These are phyloP conservation scores for Striga hermonthica DNA, from an alignment of 305 asterid genomes.

Conservation along the genomic window DNA sequence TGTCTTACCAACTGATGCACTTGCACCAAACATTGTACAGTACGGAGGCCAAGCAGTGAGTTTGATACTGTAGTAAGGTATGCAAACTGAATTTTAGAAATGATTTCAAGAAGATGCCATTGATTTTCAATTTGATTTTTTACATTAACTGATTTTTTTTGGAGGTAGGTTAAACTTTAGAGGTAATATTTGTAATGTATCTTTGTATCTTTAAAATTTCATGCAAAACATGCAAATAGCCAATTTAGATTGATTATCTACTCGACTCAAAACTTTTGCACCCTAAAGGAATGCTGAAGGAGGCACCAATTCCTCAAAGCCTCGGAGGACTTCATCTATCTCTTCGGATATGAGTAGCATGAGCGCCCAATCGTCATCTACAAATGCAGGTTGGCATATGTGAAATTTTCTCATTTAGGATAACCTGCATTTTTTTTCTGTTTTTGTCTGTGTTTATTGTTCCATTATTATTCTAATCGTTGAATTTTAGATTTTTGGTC, in stretches of 20 bases:
- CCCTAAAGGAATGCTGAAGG: slow-evolving; percentile 47
- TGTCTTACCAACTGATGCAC: slow-evolving; percentile 21
- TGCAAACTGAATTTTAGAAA: not conserved
- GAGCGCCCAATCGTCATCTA: slow-evolving; percentile 52
- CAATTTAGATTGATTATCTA: not conserved
- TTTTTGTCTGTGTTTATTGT: not conserved
- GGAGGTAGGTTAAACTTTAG: not conserved
- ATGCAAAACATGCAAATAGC: slow-evolving; percentile 6
- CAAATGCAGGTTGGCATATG: slow-evolving; percentile 53
- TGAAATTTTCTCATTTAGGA: not conserved
- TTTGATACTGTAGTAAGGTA: slow-evolving; percentile 49
- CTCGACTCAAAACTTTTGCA: slow-evolving; percentile 20
- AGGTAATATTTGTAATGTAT: not conserved
- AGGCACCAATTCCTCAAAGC: slow-evolving; percentile 45
- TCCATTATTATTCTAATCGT: not conserved
- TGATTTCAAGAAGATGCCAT: not conserved
- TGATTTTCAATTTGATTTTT: not conserved
- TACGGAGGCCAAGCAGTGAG: slow-evolving; percentile 42
- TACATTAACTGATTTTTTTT: not conserved
- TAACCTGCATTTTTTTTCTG: not conserved
- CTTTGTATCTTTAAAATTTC: not conserved
- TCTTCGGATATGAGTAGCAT: slow-evolving; percentile 75
- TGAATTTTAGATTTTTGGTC: not conserved
- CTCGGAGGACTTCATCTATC: slow-evolving; percentile 57
- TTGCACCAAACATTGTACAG: slow-evolving; percentile 22